These are phyloP conservation scores for Colletotrichum tamarilloi DNA, from an alignment of 2,329 filamentous ascomycete species.

Conservation along the genomic window DNA sequence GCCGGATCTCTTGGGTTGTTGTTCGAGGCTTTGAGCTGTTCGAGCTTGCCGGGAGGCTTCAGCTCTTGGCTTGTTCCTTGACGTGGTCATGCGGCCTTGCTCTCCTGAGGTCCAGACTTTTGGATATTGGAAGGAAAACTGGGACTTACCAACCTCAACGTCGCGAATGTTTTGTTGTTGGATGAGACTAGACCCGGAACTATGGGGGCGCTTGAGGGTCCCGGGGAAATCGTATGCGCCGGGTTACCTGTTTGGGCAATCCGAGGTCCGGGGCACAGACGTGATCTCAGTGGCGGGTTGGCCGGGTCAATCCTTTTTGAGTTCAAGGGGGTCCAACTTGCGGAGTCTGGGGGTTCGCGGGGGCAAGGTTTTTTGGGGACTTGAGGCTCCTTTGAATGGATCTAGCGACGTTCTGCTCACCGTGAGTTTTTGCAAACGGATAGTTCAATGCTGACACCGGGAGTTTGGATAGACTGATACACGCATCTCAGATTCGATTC, in stretches of 20 bases:
- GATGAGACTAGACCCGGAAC: conserved; percentile 3
- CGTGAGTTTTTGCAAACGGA: background rate
- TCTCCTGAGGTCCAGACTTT: conserved; percentile 4
- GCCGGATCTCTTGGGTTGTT: background rate
- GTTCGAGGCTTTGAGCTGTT: background rate
- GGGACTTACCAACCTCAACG: conserved; percentile 7
- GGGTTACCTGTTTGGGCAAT: conserved; percentile 28
- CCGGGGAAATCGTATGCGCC: conserved; percentile 19
- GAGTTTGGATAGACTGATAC: conserved; percentile 1
- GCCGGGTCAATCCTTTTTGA: conserved; percentile 6
- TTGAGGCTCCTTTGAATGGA: conserved; percentile 1
- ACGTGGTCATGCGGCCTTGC: background rate
- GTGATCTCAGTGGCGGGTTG: background rate
- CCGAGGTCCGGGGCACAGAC: conserved; percentile 15
- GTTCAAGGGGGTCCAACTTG: background rate
- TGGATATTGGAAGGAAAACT: background rate
- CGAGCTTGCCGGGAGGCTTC: background rate
- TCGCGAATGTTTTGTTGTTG: conserved; percentile 7
- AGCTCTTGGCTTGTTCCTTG: background rate
- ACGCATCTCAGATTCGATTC: background rate
- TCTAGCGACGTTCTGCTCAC: background rate
- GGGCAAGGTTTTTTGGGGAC: conserved; percentile 4
- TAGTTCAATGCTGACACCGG: background rate
- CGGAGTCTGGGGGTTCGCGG: conserved; percentile 21
- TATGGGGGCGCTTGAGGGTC: conserved; percentile 3